phyloP scores from a whole-genome alignment of 331 rosid genomes.

The Rhamnella rubrinervis region DNA sequence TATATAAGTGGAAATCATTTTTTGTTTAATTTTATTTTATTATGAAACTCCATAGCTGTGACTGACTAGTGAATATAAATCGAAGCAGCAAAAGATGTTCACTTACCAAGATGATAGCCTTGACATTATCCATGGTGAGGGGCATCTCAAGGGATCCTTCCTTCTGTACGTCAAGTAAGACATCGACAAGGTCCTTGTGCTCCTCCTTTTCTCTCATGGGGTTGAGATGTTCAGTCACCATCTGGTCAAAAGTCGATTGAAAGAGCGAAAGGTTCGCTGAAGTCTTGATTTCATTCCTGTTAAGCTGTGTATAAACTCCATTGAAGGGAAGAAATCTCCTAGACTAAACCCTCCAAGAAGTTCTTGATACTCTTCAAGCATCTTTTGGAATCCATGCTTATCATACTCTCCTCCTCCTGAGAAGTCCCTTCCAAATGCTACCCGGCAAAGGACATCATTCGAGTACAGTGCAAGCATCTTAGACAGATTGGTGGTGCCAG shows the following conservation, averaged over 20 bases:
- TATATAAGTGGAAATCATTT: neutral
- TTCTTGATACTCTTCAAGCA: slow-evolving; percentile 57
- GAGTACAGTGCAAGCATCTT: slow-evolving; percentile 51
- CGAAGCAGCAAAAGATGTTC: neutral
- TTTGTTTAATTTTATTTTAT: neutral
- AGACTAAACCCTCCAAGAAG: slow-evolving; percentile 66
- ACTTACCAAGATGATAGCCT: slow-evolving; percentile 67
- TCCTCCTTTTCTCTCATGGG: slow-evolving; percentile 29
- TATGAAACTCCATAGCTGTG: neutral
- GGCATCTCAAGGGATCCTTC: slow-evolving; percentile 39
- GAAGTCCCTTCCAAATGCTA: slow-evolving; percentile 54
- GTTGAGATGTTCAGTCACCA: slow-evolving; percentile 46
- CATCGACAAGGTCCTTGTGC: slow-evolving; percentile 62
- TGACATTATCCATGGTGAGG: slow-evolving; percentile 57
- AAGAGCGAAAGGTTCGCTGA: slow-evolving; percentile 27
- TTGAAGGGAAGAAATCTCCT: slow-evolving; percentile 71
- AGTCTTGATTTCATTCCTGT: slow-evolving; percentile 64
- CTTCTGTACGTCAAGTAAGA: slow-evolving; percentile 57
- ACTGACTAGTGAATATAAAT: neutral
- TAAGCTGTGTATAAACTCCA: slow-evolving; percentile 58
- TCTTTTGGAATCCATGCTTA: slow-evolving; percentile 50
- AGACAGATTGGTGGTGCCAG: slow-evolving; percentile 35
- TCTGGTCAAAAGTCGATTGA: slow-evolving; percentile 55
- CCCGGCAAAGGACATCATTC: slow-evolving; percentile 52
- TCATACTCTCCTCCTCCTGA: slow-evolving; percentile 55